Base-by-base conservation (phyloP, 129 eudicot species). In the Chrysanthemum lavandulifolium region DNA sequence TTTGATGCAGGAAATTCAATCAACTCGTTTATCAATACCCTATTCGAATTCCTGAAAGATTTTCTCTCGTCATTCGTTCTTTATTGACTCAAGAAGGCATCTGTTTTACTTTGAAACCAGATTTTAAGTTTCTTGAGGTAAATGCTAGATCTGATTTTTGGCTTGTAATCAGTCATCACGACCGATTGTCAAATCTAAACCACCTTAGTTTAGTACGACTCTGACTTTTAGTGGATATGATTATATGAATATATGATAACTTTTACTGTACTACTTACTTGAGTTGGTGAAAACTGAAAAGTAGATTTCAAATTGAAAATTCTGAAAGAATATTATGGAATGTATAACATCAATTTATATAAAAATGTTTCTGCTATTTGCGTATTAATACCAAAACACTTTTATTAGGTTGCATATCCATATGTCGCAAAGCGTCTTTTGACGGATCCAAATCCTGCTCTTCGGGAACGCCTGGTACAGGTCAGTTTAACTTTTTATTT, bases 21-120 rank as follows among this genome's bases (percentile, higher is more conserved):
- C 99, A 94, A 83, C 86, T 94, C 68, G 99, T 94, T 73, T 94
- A 94, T 83, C 90, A 94, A 25, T 94, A 94, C 75, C 99, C 99
- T 27, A 94, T 94, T 73, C 99, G 97, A 50, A 94, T 94, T 19
- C 99, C 99, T 50, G 99, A 94, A 83, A 94, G 99, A 79, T 94
- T 94, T 74, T 94, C 99, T 77, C 96, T 94, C 65, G 99, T 94
- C 59, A 94, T 94, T 65, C 97, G 99, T 14, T 94, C 99, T 79
- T 75, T 94, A 66, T 88, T 94, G 89, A 94, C 99, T 65, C 99
- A 94, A 85, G 99, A 94, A 86, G 99, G 99, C 82, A 94, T 94
- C 69, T 94, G 99, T 83, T 94, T 94, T 79, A 88, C 99, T 4
- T 78, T 94, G 81, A 61, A 94, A 75, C 99, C 91, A 29, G 96